phyloP scores from a whole-genome alignment of 2,329 filamentous ascomycete genomes.

The Ceratocystis cubensis region DNA sequence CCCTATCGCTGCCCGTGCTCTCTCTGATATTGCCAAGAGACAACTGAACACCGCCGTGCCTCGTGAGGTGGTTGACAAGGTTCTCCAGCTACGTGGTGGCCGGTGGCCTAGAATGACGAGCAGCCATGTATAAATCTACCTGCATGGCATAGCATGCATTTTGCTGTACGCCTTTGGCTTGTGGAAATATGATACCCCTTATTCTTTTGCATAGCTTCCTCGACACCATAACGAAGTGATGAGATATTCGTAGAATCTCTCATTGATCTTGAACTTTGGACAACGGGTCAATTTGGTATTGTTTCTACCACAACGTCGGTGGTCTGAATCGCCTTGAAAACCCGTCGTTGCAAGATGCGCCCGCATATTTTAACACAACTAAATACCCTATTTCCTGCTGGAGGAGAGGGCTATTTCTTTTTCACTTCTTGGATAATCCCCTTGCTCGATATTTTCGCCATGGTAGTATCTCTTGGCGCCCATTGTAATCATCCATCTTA shows the following conservation, averaged over 20 bases:
- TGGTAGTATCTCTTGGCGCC: slow-evolving; percentile 4
- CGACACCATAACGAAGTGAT: neutral
- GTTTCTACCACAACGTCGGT: neutral
- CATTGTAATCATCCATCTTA: slow-evolving; percentile 12
- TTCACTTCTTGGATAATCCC: slow-evolving; percentile 7
- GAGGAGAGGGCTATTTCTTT: neutral
- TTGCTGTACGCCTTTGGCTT: neutral
- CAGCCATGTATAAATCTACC: neutral
- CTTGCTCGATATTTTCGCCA: slow-evolving; percentile 15
- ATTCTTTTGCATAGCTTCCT: neutral
- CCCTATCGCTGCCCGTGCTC: neutral
- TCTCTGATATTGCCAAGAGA: slow-evolving; percentile 13
- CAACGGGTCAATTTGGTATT: neutral
- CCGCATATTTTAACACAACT: neutral
- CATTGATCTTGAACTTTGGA: neutral
- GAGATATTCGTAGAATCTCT: neutral
- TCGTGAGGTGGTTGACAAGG: slow-evolving; percentile 11
- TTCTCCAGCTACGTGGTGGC: slow-evolving; percentile 12
- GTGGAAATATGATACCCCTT: slow-evolving; percentile 1
- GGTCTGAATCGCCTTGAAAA: no score
- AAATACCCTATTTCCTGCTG: neutral
- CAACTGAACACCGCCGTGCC: slow-evolving; percentile 3
- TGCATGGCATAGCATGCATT: neutral
- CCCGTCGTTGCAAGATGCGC: neutral
- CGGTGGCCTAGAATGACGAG: slow-evolving; percentile 13